Percentiles rank a stretch among this genome's conserved stretches.
Evolutionary conservation across 768 basidiomycete genomes (phyloP).

Genomic region (Pseudohyphozyma bogoriensis): DNA sequence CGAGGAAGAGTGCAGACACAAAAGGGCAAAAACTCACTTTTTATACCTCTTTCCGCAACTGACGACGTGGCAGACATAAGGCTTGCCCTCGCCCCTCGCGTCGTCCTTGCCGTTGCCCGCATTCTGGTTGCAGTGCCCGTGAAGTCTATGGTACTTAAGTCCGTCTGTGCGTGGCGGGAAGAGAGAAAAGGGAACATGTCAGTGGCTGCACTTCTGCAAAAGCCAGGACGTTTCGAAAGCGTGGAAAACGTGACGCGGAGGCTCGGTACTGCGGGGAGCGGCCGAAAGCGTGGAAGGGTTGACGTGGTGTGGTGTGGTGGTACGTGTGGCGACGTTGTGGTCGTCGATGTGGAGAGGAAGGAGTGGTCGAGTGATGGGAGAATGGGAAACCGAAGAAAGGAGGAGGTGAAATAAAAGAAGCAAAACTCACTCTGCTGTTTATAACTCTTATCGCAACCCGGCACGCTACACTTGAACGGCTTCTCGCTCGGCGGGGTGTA

Average conservation of each 20-base stretch:
- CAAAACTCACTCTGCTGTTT: conserved; percentile 39
- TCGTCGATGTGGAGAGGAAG: background rate
- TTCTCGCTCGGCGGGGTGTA: conserved; percentile 46
- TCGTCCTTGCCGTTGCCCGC: conserved; percentile 12
- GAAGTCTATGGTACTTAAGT: conserved; percentile 36
- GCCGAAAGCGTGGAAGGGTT: no score
- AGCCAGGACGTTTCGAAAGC: no score
- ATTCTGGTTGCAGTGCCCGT: conserved; percentile 32
- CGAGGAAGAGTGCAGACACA: background rate
- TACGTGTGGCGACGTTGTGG: no score
- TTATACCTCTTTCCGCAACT: conserved; percentile 42
- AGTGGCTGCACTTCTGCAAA: no score
- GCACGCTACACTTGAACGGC: conserved; percentile 52
- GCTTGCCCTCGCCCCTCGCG: conserved; percentile 22
- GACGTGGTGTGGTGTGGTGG: no score
- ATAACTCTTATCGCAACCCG: conserved; percentile 37
- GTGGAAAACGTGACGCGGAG: no score
- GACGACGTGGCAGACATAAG: conserved; percentile 29
- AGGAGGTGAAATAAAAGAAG: background rate
- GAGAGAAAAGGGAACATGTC: no score
- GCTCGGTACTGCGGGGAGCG: no score
- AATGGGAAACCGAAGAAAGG: background rate
- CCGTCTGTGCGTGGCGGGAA: no score
- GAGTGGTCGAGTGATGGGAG: background rate
- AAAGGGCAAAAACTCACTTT: conserved; percentile 44